A percentile compares a stretch with the other conserved stretches of the same genome.
Evolutionary conservation across 768 basidiomycete species (phyloP).

Genomic region (Kwoniella bestiolae): DNA sequence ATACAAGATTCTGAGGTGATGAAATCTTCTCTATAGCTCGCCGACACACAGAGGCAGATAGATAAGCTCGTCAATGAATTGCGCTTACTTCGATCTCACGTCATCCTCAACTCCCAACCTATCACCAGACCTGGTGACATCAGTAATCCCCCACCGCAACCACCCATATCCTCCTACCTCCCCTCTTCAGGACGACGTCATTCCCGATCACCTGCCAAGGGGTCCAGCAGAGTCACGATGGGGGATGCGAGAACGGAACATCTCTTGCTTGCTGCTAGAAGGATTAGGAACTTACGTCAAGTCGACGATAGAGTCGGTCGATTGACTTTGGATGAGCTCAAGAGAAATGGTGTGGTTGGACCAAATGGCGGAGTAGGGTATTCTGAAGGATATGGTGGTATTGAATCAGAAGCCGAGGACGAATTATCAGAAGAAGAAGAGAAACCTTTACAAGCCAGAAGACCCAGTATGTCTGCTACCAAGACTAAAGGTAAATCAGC

Average conservation of each 20-base stretch:
- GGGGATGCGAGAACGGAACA: constrained; percentile 53
- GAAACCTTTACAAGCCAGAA: constrained; percentile 22
- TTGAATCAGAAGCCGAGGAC: constrained; percentile 33
- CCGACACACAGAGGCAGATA: constrained; percentile 52
- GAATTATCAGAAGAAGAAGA: constrained; percentile 34
- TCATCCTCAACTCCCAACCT: constrained; percentile 30
- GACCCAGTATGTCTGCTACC: constrained; percentile 15
- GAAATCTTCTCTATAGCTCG: constrained; percentile 26
- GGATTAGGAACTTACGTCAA: constrained; percentile 38
- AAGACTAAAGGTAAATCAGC: constrained; percentile 29
- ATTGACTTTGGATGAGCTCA: constrained; percentile 45
- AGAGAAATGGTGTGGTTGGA: constrained; percentile 44
- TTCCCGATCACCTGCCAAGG: constrained; percentile 30
- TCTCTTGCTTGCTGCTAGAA: constrained; percentile 46
- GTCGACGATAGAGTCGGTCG: constrained; percentile 35
- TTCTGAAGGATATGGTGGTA: constrained; percentile 47
- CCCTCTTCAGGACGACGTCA: background rate
- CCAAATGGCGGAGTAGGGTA: constrained; percentile 53
- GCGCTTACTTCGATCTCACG: constrained; percentile 45
- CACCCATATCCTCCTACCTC: background rate
- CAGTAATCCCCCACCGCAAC: background rate
- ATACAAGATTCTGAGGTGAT: constrained; percentile 15
- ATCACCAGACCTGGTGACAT: constrained; percentile 11
- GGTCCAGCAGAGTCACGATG: constrained; percentile 29
- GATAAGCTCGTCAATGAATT: constrained; percentile 51